Percentiles rank a stretch among this genome's conserved stretches.
phyloP scores from a whole-genome alignment of 2,329 filamentous ascomycete species.

The Davidsoniella australis region DNA sequence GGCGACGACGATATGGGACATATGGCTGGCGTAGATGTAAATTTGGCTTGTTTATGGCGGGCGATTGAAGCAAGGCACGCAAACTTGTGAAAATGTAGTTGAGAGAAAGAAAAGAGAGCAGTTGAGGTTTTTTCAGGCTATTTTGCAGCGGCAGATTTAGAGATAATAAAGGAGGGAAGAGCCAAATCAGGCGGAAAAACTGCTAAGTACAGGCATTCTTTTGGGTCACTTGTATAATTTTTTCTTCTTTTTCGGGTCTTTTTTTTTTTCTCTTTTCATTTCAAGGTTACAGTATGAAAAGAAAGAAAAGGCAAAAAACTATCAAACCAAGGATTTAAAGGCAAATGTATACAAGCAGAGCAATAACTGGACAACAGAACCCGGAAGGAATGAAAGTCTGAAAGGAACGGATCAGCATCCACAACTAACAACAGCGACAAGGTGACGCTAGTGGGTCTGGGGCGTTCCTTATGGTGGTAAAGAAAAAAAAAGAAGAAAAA shows the following conservation, averaged over 20 bases:
- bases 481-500: no score
- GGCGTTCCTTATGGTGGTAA: no score
- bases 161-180: neutral
- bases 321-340: no score
- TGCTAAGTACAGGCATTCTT: neutral
- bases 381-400: no score
- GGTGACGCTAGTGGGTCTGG: no score
- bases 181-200: neutral
- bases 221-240: neutral
- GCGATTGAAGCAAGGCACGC: neutral
- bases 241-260: no score
- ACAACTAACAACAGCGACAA: no score
- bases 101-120: neutral
- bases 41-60: neutral
- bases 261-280: neutral
- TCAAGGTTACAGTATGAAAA: no score
- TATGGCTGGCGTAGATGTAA: neutral
- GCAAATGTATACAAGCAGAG: no score
- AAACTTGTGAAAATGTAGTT: neutral
- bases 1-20: neutral
- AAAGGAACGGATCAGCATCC: no score
- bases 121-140: neutral
- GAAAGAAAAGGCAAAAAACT: no score
- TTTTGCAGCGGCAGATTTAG: neutral
- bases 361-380: no score